Percentiles rank a stretch among this genome's conserved stretches.
Evolutionary conservation across 345 rosid species (phyloP).

Genomic region (Lumnitzera littorea): DNA sequence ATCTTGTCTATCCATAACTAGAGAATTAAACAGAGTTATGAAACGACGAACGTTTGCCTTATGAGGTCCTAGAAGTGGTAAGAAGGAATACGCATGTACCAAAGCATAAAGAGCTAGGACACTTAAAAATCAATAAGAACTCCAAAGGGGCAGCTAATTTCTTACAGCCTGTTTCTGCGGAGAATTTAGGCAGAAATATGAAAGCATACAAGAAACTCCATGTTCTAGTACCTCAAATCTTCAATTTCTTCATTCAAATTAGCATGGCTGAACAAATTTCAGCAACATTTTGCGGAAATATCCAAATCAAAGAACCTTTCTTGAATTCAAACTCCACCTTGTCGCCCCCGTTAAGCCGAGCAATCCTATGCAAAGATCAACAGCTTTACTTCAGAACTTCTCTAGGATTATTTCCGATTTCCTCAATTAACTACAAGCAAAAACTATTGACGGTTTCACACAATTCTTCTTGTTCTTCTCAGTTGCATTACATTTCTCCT

Average conservation of each 20-base stretch:
- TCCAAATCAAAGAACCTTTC: slow-evolving; percentile 8
- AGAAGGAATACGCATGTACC: too few species aligned
- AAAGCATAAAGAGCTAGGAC: too few species aligned
- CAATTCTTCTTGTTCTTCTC: slow-evolving; percentile 27
- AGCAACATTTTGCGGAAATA: too few species aligned
- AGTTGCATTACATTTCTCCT: slow-evolving; percentile 21
- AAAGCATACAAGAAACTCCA: slow-evolving; percentile 17
- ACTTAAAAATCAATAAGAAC: too few species aligned
- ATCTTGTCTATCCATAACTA: too few species aligned
- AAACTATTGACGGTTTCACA: slow-evolving; percentile 31
- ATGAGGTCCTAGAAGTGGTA: too few species aligned
- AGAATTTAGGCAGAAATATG: slow-evolving; percentile 15
- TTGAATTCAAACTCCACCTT: slow-evolving; percentile 14
- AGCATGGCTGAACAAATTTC: slow-evolving; percentile 11
- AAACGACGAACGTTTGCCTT: too few species aligned
- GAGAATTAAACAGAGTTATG: too few species aligned
- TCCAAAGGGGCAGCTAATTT: too few species aligned
- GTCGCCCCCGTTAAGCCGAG: slow-evolving; percentile 12
- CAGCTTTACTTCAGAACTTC: slow-evolving; percentile 45
- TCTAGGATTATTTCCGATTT: slow-evolving; percentile 31
- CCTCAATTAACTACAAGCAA: slow-evolving; percentile 36
- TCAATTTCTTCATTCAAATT: slow-evolving; percentile 12
- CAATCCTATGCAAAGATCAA: slow-evolving; percentile 42
- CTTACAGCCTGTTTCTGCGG: too few species aligned
- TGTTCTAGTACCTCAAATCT: slow-evolving; percentile 11